A percentile compares a stretch with the other conserved stretches of the same genome.
Conservation (phyloP, 768 basidiomycete species). For the Boletus rufocinnamomeus region DNA sequence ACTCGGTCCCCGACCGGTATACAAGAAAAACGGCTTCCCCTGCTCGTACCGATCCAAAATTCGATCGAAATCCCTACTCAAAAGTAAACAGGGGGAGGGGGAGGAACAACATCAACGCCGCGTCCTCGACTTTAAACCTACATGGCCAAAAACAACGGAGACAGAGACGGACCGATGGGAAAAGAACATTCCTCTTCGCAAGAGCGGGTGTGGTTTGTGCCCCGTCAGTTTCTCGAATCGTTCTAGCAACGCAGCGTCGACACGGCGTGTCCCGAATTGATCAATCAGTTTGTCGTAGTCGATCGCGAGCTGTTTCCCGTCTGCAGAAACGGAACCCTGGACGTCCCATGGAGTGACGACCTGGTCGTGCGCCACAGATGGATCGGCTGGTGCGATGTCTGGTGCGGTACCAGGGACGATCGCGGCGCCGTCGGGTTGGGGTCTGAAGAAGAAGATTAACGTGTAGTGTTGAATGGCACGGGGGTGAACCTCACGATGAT, state of each 20-base stretch:
- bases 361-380: constrained; percentile 52
- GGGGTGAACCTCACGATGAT: constrained; percentile 31
- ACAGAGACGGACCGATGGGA: constrained; percentile 78
- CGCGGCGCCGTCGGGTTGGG: constrained; percentile 13
- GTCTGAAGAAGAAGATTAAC: constrained; percentile 11
- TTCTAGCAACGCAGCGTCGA: constrained; percentile 75
- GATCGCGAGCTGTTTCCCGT: constrained; percentile 91
- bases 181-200: constrained; percentile 95
- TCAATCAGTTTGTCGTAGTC: constrained; percentile 95
- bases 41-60: constrained; percentile 96
- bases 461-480: background rate
- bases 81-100: background rate
- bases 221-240: constrained; percentile 94
- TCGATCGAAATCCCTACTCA: constrained; percentile 80
- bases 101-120: background rate
- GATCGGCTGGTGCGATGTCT: constrained; percentile 34
- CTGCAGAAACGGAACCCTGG: constrained; percentile 81
- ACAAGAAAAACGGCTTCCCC: constrained; percentile 96
- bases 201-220: constrained; percentile 79
- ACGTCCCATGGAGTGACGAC: constrained; percentile 98
- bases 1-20: constrained; percentile 95
- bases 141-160: background rate
- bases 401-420: constrained; percentile 24
- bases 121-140: background rate
- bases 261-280: constrained; percentile 88